Evolutionary conservation across 1,139 yeast genomes (phyloP).

Genomic region (Eremothecium sinecaudum): DNA sequence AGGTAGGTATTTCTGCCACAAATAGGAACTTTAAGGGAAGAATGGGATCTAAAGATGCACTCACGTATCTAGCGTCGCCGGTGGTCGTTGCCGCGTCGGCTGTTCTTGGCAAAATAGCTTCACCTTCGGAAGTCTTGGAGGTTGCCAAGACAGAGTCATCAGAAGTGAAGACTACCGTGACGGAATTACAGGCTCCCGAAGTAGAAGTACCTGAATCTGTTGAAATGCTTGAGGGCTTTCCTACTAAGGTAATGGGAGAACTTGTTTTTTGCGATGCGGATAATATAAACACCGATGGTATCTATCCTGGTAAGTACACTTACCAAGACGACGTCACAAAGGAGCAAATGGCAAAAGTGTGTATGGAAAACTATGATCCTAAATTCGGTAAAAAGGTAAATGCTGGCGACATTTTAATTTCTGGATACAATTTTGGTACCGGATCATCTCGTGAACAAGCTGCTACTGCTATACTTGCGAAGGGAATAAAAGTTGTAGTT

Average conservation of each 20-base stretch:
- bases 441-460: conserved; percentile 99
- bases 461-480: conserved; percentile 90
- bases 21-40: conserved; percentile 98
- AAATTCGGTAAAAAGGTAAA: conserved; percentile 74
- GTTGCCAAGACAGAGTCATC: conserved; percentile 22
- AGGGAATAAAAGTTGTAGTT: conserved; percentile 85
- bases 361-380: conserved; percentile 96
- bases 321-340: conserved; percentile 93
- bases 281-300: conserved; percentile 96
- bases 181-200: conserved; percentile 29
- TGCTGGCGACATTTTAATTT: conserved; percentile 79
- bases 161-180: conserved; percentile 31
- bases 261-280: conserved; percentile 93
- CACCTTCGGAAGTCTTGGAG: conserved; percentile 67
- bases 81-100: conserved; percentile 99
- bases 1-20: conserved; percentile 96
- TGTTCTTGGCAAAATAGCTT: conserved; percentile 81
- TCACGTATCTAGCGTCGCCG: conserved; percentile 93
- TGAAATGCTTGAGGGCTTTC: conserved; percentile 81
- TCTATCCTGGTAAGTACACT: conserved; percentile 97
- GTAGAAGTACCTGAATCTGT: conserved; percentile 34
- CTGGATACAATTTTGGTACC: conserved; percentile 95
- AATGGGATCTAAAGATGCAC: conserved; percentile 96
- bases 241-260: conserved; percentile 80
- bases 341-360: conserved; percentile 95